A percentile compares a stretch with the other conserved stretches of the same genome.
These are phyloP conservation scores for Nicotiana otophora DNA, from an alignment of 257 asterid species.

Conservation along the genomic window DNA sequence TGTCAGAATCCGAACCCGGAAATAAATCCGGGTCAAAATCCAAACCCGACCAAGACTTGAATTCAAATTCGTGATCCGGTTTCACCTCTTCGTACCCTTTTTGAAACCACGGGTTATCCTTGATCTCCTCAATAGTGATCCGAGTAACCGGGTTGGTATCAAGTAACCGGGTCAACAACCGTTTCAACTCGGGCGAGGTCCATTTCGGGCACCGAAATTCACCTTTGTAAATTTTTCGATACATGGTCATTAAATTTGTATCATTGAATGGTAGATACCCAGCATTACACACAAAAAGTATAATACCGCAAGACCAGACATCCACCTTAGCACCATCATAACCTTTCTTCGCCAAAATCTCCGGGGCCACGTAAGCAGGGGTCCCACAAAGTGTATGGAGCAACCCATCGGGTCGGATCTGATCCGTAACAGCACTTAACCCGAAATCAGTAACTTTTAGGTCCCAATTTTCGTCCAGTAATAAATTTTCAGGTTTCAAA, in stretches of 20 bases:
- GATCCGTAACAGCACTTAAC: conserved; percentile 63
- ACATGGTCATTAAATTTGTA: conserved; percentile 65
- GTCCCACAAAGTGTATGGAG: conserved; percentile 80
- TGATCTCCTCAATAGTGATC: conserved; percentile 47
- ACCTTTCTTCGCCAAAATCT: conserved; percentile 61
- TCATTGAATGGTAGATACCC: conserved; percentile 76
- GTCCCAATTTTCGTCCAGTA: conserved; percentile 65
- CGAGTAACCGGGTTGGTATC: conserved; percentile 60
- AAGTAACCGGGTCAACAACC: conserved; percentile 37
- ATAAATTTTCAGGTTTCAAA: conserved; percentile 66
- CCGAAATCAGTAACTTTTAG: conserved; percentile 78
- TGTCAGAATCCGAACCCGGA: background rate
- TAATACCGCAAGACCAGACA: conserved; percentile 80
- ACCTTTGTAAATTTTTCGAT: conserved; percentile 61
- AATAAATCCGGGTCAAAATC: no score
- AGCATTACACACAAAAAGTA: conserved; percentile 52
- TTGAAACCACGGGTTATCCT: conserved; percentile 52
- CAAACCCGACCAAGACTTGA: background rate
- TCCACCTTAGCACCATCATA: conserved; percentile 72
- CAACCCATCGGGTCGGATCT: conserved; percentile 56
- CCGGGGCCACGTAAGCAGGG: conserved; percentile 91
- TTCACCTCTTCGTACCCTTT: conserved; percentile 14
- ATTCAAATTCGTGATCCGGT: background rate
- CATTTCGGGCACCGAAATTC: conserved; percentile 65
- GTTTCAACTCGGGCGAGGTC: conserved; percentile 55